phyloP scores from a whole-genome alignment of 495 filamentous ascomycete species.

The Penicillium flavigenum region DNA sequence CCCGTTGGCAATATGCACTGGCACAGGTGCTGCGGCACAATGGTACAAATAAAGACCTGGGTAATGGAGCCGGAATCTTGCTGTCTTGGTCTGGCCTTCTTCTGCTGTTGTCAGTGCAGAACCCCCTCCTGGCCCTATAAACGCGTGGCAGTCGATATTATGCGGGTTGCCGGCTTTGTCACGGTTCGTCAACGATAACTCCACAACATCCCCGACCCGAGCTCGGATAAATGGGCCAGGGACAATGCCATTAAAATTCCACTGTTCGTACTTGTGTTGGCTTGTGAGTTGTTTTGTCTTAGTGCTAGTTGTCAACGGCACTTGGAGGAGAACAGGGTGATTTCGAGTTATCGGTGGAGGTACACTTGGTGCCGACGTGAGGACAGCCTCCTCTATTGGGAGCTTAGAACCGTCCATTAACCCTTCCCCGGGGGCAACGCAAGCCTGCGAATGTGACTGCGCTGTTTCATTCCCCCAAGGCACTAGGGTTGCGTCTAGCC shows the following conservation, averaged over 20 bases:
- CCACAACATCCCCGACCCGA: slow-evolving; percentile 19
- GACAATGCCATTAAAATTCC: slow-evolving; percentile 25
- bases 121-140: slow-evolving; percentile 22
- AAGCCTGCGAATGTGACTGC: too few relatives aligned
- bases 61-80: slow-evolving; percentile 13
- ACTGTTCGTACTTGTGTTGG: slow-evolving; percentile 25
- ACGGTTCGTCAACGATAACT: slow-evolving; percentile 20
- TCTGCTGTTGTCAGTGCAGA: slow-evolving; percentile 18
- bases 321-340: slow-evolving; percentile 17
- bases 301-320: slow-evolving; percentile 14
- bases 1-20: slow-evolving; percentile 26
- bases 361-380: slow-evolving; percentile 20
- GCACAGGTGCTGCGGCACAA: slow-evolving; percentile 24
- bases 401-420: not conserved
- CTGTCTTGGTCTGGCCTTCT: slow-evolving; percentile 24
- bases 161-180: slow-evolving; percentile 23
- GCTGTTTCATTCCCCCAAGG: too few relatives aligned
- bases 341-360: slow-evolving; percentile 20
- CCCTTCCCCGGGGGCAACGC: too few relatives aligned
- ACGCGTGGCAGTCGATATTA: slow-evolving; percentile 23
- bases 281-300: slow-evolving; percentile 19
- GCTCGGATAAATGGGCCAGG: slow-evolving; percentile 27
- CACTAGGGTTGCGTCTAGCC: too few relatives aligned
- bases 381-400: slow-evolving; percentile 15
- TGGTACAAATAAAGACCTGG: slow-evolving; percentile 23